Evolutionary conservation across 1,284 basidiomycete genomes (phyloP).

Genomic region (Vanrija humicola): DNA sequence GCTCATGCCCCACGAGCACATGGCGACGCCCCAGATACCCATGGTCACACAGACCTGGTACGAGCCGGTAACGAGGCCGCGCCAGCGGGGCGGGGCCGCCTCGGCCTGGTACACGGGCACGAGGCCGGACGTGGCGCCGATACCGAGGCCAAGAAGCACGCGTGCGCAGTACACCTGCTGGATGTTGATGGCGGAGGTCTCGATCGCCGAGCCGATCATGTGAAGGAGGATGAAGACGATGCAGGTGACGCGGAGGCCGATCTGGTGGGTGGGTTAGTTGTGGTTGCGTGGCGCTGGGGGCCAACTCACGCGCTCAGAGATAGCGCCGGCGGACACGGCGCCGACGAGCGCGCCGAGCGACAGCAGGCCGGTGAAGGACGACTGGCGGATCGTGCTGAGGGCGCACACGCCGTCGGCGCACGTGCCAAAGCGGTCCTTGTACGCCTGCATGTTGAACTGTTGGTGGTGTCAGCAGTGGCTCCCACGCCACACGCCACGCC

Average conservation of each 20-base stretch:
- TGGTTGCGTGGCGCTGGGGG: too few species aligned
- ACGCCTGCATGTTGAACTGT: constrained; percentile 30
- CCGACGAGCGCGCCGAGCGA: constrained; percentile 45
- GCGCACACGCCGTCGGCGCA: constrained; percentile 21
- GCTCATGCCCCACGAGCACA: constrained; percentile 49
- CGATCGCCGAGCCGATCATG: constrained; percentile 49
- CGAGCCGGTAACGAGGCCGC: constrained; percentile 40
- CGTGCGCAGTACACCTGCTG: constrained; percentile 48
- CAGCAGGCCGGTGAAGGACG: constrained; percentile 45
- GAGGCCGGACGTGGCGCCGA: constrained; percentile 48
- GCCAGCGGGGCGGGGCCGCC: constrained; percentile 35
- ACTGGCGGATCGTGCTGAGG: constrained; percentile 36
- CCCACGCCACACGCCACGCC: background rate
- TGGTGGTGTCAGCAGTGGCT: background rate
- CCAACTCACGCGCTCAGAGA: constrained; percentile 32
- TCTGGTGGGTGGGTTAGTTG: constrained; percentile 13
- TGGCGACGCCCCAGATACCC: constrained; percentile 49
- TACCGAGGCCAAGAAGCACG: constrained; percentile 47
- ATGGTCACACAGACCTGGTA: constrained; percentile 52
- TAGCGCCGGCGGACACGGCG: constrained; percentile 39
- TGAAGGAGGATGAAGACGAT: constrained; percentile 46
- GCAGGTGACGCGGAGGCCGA: constrained; percentile 43
- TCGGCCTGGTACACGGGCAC: constrained; percentile 52
- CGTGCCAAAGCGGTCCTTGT: constrained; percentile 27
- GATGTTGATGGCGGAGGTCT: constrained; percentile 30